phyloP scores from a whole-genome alignment of 2,329 filamentous ascomycete genomes.

The Cordyceps sp. region DNA sequence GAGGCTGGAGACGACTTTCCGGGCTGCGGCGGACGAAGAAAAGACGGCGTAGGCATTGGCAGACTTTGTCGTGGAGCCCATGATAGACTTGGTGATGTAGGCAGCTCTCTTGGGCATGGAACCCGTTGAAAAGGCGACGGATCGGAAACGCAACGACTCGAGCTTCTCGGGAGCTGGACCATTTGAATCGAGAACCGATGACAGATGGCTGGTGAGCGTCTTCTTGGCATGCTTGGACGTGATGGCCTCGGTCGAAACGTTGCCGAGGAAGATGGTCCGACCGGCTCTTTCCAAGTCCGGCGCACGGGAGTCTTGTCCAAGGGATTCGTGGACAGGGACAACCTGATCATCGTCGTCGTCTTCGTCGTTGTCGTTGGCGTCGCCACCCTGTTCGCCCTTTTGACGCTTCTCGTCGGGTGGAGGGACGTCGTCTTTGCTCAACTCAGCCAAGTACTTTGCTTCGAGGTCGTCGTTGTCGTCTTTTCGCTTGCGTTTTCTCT shows the following conservation, averaged over 20 bases:
- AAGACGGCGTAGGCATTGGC: slow-evolving; percentile 94
- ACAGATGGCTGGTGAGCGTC: slow-evolving; percentile 57
- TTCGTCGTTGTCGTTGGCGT: slow-evolving; percentile 21
- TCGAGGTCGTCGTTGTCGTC: slow-evolving; percentile 56
- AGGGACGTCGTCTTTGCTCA: slow-evolving; percentile 43
- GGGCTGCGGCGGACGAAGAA: slow-evolving; percentile 55
- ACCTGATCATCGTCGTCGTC: slow-evolving; percentile 23
- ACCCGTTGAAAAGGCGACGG: slow-evolving; percentile 64
- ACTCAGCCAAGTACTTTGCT: slow-evolving; percentile 48
- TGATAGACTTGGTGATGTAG: slow-evolving; percentile 77
- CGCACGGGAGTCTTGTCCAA: slow-evolving; percentile 32
- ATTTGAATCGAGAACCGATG: slow-evolving; percentile 49
- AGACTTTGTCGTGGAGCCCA: slow-evolving; percentile 80
- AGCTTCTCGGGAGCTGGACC: slow-evolving; percentile 49
- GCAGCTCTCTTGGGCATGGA: slow-evolving; percentile 85
- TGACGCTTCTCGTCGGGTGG: slow-evolving; percentile 37
- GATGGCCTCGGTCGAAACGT: slow-evolving; percentile 72
- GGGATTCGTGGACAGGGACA: slow-evolving; percentile 39
- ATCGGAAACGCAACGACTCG: slow-evolving; percentile 87
- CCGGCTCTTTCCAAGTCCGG: slow-evolving; percentile 67
- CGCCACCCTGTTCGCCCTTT: slow-evolving; percentile 22
- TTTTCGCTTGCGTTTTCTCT: slow-evolving; percentile 49
- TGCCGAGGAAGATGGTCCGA: slow-evolving; percentile 84
- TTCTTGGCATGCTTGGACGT: slow-evolving; percentile 70
- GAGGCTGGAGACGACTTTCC: slow-evolving; percentile 57